Percentiles rank a stretch among this genome's conserved stretches.
phyloP scores from a whole-genome alignment of 352 stramenopile genomes.

The Globisporangium echinulatum region DNA sequence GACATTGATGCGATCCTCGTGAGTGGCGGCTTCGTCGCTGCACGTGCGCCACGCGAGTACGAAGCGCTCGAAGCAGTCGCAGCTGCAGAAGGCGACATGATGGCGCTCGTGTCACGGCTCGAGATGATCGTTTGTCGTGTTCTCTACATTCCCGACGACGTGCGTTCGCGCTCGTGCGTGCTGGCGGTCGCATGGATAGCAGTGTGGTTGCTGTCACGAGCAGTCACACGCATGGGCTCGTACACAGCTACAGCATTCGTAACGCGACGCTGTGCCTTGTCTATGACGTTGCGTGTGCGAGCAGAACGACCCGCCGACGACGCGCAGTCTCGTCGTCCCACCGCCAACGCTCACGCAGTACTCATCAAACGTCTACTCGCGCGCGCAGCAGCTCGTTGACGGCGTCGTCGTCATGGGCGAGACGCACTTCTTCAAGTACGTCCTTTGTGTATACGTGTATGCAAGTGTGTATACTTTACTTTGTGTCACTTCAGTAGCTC shows the following conservation, averaged over 20 bases:
- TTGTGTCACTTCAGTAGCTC: not conserved
- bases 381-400: conserved; percentile 27
- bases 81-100: conserved; percentile 84
- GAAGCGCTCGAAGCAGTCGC: conserved; percentile 49
- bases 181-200: no score
- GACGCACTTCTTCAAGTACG: conserved; percentile 52
- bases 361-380: conserved; percentile 65
- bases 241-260: not conserved
- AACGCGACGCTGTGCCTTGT: no score
- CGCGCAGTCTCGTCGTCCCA: conserved; percentile 35
- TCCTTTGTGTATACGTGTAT: not conserved
- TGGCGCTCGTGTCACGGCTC: conserved; percentile 79
- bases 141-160: conserved; percentile 70
- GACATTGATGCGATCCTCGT: conserved; percentile 77
- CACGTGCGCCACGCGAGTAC: conserved; percentile 39
- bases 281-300: not conserved
- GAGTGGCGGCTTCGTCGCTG: conserved; percentile 52
- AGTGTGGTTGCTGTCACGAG: no score
- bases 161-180: conserved; percentile 10
- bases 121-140: conserved; percentile 86
- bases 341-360: conserved; percentile 74
- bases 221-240: not conserved
- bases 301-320: conserved; percentile 78
- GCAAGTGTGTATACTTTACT: no score
- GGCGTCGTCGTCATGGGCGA: conserved; percentile 36